Evolutionary conservation across 768 basidiomycete genomes (phyloP).

Genomic region (Coprinopsis marcescibilis): DNA sequence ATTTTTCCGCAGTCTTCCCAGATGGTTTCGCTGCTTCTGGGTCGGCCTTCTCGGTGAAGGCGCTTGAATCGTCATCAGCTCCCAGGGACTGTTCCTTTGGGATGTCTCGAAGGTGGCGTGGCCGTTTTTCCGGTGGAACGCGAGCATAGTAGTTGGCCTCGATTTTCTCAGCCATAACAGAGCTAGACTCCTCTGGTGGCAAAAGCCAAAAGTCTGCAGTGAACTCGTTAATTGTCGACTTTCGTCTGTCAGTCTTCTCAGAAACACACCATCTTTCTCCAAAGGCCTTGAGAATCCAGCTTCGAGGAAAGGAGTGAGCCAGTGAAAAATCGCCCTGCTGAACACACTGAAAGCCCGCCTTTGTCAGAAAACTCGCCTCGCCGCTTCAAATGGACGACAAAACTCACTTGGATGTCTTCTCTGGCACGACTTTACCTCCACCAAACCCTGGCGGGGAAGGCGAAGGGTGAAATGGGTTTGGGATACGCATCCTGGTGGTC

Average conservation of each 20-base stretch:
- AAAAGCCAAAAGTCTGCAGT: slow-evolving; percentile 51
- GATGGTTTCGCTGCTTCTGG: slow-evolving; percentile 1
- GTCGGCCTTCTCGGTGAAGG: neutral
- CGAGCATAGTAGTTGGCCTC: slow-evolving; percentile 44
- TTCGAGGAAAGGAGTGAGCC: slow-evolving; percentile 47
- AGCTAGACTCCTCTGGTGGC: slow-evolving; percentile 32
- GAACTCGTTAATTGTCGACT: too few species aligned
- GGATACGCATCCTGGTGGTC: neutral
- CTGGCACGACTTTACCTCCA: slow-evolving; percentile 39
- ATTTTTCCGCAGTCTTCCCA: slow-evolving; percentile 9
- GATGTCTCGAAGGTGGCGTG: slow-evolving; percentile 24
- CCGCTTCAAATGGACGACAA: neutral
- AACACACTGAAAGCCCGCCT: slow-evolving; percentile 11
- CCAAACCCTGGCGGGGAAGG: slow-evolving; percentile 50
- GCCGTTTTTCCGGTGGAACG: slow-evolving; percentile 45
- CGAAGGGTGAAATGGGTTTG: slow-evolving; percentile 32
- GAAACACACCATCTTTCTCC: slow-evolving; percentile 49
- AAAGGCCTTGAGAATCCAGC: slow-evolving; percentile 57
- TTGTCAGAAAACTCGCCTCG: neutral
- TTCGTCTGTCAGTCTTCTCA: too few species aligned
- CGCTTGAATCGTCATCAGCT: neutral
- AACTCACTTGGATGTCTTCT: slow-evolving; percentile 32
- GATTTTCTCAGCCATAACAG: slow-evolving; percentile 32
- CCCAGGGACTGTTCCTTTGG: neutral
- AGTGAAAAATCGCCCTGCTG: slow-evolving; percentile 44